Evolutionary conservation across 2,329 filamentous ascomycete genomes (phyloP).

Genomic region (Colletotrichum sp.): DNA sequence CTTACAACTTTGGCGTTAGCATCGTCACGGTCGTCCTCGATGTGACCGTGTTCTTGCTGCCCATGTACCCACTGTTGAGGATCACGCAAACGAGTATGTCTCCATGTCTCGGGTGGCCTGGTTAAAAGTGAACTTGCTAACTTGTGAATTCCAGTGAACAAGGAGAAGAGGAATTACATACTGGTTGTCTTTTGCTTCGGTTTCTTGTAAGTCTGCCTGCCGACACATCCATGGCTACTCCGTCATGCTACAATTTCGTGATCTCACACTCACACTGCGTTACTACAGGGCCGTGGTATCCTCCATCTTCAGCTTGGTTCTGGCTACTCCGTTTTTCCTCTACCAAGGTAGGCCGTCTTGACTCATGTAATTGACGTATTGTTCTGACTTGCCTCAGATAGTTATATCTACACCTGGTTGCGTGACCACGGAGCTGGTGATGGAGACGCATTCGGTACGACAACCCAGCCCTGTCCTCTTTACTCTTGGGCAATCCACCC

Average conservation of each 20-base stretch:
- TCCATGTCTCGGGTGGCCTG: background rate
- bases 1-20: background rate
- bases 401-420: background rate
- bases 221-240: background rate
- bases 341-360: background rate
- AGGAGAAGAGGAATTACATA: background rate
- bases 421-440: background rate
- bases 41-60: background rate
- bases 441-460: background rate
- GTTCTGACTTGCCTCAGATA: background rate
- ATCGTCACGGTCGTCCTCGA: background rate
- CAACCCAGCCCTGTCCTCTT: background rate
- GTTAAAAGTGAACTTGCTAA: background rate
- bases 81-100: background rate
- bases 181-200: background rate
- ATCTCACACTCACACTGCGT: background rate
- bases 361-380: fast-evolving
- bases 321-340: background rate
- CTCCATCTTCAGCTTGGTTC: background rate
- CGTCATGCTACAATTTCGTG: background rate
- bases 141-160: background rate
- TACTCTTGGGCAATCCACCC: background rate
- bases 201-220: background rate
- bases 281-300: background rate
- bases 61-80: background rate